Base-by-base conservation (phyloP, 345 rosid species). In the Lepidium didymum region DNA sequence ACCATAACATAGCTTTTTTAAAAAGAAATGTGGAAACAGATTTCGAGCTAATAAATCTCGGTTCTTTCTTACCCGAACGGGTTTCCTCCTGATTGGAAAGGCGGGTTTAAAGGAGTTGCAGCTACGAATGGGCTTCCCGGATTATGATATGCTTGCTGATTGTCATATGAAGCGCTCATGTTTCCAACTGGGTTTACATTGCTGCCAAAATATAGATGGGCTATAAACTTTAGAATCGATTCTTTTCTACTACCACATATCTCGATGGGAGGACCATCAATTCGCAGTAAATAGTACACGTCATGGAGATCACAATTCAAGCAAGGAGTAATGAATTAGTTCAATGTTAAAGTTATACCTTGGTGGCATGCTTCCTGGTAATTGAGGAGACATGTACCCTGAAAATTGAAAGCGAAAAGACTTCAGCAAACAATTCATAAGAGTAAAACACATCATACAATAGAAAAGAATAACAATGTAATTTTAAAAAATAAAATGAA, bases 341-440 rank as follows among this genome's bases (percentile, higher is more conserved):
- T 29, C 21, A 45, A 56, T 11, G 21, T 15, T 44, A 37, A 52
- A 36, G 56, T 54, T 49, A 46, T 79, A 93, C 98, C 94, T 81
- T 36, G 82, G 64, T 54, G 83, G 81, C 62, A 80, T 64, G 74
- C 29, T 78, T 65, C 79, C 81, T 14, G 85, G 81, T 57, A 76
- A 50, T 77, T 80, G 98, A 36, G 81, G 84, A 43, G 80, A 79
- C 61, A 71, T 80, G 75, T 43, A 84, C 80, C 95, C 99, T 94
- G 88, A 23, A 71, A 31, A 65, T 70, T 35, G 56, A 10, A 13
- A 40, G 52, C 6, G n/a, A 47, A 49, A 29, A 64, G 29, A 3
- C 42, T 57, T 27, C 69, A 68, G 57, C 56, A 72, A 19, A 67
- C 15, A 62, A 4, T 21, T 37, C 18, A 56, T 27, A 50, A 2